These are phyloP conservation scores for Starmera stellimalicola DNA, from an alignment of 1,139 yeast species.

Conservation along the genomic window DNA sequence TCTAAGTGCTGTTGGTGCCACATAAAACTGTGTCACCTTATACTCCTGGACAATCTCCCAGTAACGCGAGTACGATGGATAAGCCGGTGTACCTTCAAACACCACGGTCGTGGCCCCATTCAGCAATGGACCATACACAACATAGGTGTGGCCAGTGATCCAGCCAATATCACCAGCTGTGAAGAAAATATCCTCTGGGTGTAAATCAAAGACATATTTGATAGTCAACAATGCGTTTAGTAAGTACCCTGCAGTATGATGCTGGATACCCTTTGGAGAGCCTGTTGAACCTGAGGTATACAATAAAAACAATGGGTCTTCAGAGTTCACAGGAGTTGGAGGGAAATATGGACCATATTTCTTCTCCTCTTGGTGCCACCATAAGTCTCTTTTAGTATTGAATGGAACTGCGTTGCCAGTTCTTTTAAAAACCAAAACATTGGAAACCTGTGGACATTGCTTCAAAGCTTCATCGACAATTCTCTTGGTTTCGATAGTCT, in stretches of 20 bases:
- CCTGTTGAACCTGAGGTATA: constrained; percentile 98
- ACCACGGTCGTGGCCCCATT: constrained; percentile 77
- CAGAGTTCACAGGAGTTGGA: constrained; percentile 80
- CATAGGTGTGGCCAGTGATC: constrained; percentile 84
- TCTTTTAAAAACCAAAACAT: constrained; percentile 65
- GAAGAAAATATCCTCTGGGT: constrained; percentile 60
- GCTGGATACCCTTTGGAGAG: constrained; percentile 94
- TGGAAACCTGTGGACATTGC: constrained; percentile 56
- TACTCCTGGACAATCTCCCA: constrained; percentile 78
- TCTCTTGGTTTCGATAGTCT: constrained; percentile 72
- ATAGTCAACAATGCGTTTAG: constrained; percentile 63
- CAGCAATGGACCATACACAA: constrained; percentile 71
- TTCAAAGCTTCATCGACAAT: constrained; percentile 76
- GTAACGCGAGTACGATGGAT: constrained; percentile 69
- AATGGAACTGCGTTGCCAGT: constrained; percentile 69
- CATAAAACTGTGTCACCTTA: constrained; percentile 75
- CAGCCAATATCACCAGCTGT: constrained; percentile 88
- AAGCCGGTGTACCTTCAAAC: constrained; percentile 82
- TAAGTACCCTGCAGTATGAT: constrained; percentile 72
- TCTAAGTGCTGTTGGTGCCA: constrained; percentile 85
- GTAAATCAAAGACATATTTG: constrained; percentile 69
- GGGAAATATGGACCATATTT: constrained; percentile 76
- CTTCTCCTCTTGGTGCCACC: constrained; percentile 73
- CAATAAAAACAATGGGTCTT: constrained; percentile 87
- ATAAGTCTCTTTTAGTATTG: constrained; percentile 53